A percentile compares a stretch with the other conserved stretches of the same genome.
Evolutionary conservation across 2,329 filamentous ascomycete species (phyloP).

Genomic region (Cladophialophora chaetospira): DNA sequence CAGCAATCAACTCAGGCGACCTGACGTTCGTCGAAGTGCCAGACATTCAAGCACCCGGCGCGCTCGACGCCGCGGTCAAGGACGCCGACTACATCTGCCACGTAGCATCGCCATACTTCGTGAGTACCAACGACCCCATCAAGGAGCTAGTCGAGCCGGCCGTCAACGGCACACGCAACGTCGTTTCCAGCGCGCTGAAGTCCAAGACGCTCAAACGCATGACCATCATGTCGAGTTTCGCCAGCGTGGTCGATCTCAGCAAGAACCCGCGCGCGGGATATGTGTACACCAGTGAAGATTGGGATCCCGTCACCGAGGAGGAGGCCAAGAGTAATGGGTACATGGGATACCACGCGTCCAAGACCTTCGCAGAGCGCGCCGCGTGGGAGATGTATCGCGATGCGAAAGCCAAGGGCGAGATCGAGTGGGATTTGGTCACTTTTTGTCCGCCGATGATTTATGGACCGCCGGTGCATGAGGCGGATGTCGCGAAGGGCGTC

Average conservation of each 20-base stretch:
- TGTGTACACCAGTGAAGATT: constrained; percentile 53
- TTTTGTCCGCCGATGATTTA: constrained; percentile 52
- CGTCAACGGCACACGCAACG: constrained; percentile 30
- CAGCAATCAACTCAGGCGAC: constrained; percentile 8
- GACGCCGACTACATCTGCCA: constrained; percentile 26
- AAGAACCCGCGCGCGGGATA: constrained; percentile 42
- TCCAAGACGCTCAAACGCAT: constrained; percentile 40
- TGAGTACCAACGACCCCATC: constrained; percentile 33
- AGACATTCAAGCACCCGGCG: constrained; percentile 23
- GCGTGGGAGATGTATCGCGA: constrained; percentile 34
- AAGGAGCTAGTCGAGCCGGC: constrained; percentile 36
- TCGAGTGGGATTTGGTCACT: constrained; percentile 32
- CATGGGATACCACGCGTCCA: constrained; percentile 31
- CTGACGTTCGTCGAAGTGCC: constrained; percentile 17
- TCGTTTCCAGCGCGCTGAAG: constrained; percentile 31
- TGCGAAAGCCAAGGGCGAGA: constrained; percentile 28
- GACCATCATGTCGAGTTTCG: constrained; percentile 55
- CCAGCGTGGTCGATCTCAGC: constrained; percentile 47
- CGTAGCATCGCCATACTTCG: constrained; percentile 33
- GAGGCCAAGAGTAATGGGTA: constrained; percentile 40
- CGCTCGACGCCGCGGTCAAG: constrained; percentile 18
- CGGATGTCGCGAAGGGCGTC: constrained; percentile 10
- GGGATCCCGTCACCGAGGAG: constrained; percentile 51
- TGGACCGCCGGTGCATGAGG: constrained; percentile 42
- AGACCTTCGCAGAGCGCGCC: constrained; percentile 34